phyloP scores from a whole-genome alignment of 1,284 basidiomycete species.

The Ganoderma boninense region DNA sequence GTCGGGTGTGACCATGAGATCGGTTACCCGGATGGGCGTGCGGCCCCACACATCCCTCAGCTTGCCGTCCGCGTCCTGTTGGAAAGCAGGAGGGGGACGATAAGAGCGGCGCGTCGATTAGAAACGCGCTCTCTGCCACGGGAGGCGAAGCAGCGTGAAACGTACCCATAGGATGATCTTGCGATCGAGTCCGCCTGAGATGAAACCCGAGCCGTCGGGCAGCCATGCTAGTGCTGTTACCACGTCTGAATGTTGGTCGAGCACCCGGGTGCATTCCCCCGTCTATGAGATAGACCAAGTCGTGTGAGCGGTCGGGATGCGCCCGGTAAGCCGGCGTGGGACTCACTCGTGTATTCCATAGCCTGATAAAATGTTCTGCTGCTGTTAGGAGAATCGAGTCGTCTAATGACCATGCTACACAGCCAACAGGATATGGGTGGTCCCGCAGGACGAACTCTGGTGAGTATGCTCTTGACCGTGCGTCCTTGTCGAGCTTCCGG shows the following conservation, averaged over 20 bases:
- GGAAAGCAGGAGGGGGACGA: conserved; percentile 13
- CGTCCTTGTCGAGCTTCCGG: conserved; percentile 56
- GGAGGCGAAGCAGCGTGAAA: not conserved
- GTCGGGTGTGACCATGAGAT: conserved; percentile 90
- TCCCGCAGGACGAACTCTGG: conserved; percentile 70
- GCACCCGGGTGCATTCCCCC: conserved; percentile 68
- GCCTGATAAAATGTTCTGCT: conserved; percentile 79
- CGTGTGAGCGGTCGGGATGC: conserved; percentile 7
- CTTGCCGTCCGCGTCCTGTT: conserved; percentile 78
- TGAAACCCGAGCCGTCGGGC: conserved; percentile 88
- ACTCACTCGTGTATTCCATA: conserved; percentile 88
- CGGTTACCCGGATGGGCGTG: conserved; percentile 87
- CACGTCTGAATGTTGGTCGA: conserved; percentile 82
- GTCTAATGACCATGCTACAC: conserved; percentile 91
- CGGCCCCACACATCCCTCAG: conserved; percentile 74
- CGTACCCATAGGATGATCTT: conserved; percentile 89
- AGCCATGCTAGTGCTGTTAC: conserved; percentile 91
- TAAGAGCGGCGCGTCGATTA: conserved; percentile 16
- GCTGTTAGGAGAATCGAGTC: conserved; percentile 85
- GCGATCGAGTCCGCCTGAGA: conserved; percentile 91
- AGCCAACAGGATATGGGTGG: conserved; percentile 82
- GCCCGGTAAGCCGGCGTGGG: conserved; percentile 1
- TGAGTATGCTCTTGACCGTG: conserved; percentile 65
- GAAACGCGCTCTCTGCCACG: not conserved
- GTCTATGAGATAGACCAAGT: conserved; percentile 54